Conservation (phyloP, 2,329 filamentous ascomycete genomes). For the Chalara sp. region DNA sequence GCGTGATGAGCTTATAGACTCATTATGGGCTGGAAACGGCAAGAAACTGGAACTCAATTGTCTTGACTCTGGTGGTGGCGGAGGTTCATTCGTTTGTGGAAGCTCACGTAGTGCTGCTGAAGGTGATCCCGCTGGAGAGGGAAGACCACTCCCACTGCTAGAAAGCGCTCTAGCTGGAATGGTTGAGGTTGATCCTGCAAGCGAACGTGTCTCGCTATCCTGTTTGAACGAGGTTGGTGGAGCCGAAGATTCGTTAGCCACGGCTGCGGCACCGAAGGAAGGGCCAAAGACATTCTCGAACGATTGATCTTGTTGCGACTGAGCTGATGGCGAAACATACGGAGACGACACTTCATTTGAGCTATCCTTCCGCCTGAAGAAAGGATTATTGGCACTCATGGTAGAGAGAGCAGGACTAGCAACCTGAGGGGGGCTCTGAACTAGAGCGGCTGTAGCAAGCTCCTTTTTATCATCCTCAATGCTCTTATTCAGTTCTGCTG, state of each 20-base stretch:
- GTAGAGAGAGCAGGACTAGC: slow-evolving; percentile 64
- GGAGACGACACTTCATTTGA: slow-evolving; percentile 42
- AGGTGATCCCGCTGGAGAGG: slow-evolving; percentile 39
- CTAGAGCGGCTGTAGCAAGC: slow-evolving; percentile 38
- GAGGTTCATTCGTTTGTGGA: slow-evolving; percentile 48
- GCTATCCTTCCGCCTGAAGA: slow-evolving; percentile 70
- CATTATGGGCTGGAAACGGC: slow-evolving; percentile 58
- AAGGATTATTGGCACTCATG: slow-evolving; percentile 83
- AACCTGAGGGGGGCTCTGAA: slow-evolving; percentile 38
- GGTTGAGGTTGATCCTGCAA: slow-evolving; percentile 15
- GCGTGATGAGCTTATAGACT: slow-evolving; percentile 70
- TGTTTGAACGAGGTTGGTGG: slow-evolving; percentile 56
- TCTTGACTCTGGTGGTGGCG: slow-evolving; percentile 62
- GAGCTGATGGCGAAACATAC: slow-evolving; percentile 32
- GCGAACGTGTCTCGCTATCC: slow-evolving; percentile 16
- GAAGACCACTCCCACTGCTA: slow-evolving; percentile 19
- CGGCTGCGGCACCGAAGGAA: slow-evolving; percentile 43
- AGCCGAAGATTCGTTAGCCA: slow-evolving; percentile 32
- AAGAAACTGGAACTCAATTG: slow-evolving; percentile 74
- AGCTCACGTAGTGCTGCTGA: slow-evolving; percentile 55
- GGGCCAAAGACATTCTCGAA: slow-evolving; percentile 87
- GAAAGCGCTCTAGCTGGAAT: slow-evolving; percentile 20
- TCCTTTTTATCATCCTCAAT: slow-evolving; percentile 52
- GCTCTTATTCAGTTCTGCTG: slow-evolving; percentile 58
- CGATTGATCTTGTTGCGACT: slow-evolving; percentile 48